These are phyloP conservation scores for Auxenochlorella pyrenoidosa DNA, from an alignment of 139 green algal genomes.

Conservation along the genomic window DNA sequence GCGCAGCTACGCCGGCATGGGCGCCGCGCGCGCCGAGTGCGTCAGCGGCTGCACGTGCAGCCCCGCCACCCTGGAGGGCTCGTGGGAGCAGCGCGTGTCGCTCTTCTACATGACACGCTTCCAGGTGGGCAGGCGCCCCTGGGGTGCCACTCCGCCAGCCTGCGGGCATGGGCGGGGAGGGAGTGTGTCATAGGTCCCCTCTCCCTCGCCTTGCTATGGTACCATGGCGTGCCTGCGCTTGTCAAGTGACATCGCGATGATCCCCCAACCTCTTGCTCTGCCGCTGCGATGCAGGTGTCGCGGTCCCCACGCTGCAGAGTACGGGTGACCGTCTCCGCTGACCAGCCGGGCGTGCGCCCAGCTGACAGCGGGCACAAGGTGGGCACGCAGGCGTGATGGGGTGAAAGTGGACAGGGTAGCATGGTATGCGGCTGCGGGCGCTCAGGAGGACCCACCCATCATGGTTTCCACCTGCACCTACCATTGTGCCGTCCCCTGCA, in stretches of 20 bases:
- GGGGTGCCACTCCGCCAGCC: background rate
- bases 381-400: background rate
- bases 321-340: background rate
- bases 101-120: slow-evolving; percentile 14
- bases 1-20: slow-evolving; percentile 26
- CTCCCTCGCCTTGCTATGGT: too few species aligned
- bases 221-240: too few species aligned
- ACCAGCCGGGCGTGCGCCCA: background rate
- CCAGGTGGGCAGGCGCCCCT: background rate
- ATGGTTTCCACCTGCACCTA: background rate
- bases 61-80: slow-evolving; percentile 1
- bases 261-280: background rate
- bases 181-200: too few species aligned
- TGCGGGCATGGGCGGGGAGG: background rate
- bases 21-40: slow-evolving; percentile 1
- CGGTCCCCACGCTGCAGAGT: background rate
- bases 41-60: slow-evolving; percentile 4
- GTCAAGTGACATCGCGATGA: too few species aligned
- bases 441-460: background rate
- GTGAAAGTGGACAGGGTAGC: background rate
- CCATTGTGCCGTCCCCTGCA: background rate
- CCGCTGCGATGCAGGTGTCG: background rate
- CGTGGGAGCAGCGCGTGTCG: slow-evolving; percentile 15
- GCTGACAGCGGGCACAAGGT: slow-evolving; percentile 20
- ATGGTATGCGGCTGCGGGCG: background rate